Base-by-base conservation (phyloP, 352 stramenopile genomes). In the Globisporangium takayamanum region DNA sequence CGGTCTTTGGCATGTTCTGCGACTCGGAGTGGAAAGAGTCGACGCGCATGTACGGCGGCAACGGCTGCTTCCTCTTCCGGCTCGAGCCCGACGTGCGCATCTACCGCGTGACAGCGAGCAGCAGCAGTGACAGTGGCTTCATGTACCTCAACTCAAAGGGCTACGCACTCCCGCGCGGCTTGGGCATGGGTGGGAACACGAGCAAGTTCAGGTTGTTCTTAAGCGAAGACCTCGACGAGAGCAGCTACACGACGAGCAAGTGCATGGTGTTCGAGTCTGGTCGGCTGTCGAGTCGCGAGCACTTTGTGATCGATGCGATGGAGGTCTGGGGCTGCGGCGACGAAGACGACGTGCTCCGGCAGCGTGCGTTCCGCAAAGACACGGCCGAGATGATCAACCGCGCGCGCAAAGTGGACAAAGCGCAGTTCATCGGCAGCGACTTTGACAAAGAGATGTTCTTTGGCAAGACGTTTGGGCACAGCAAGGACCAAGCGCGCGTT, bases 121-220 rank as follows among this genome's bases (percentile, higher is more conserved):
- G 75, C 18, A 61, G 67, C 41, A 81, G 78, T 39, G 60, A 76
- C 47, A 33, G 28, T 33, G 88, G 91, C 57, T 84, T 88, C 66
- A 94, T 94, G 85, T 94, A 94, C 49, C 69, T 93, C 55, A 92
- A 94, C 67, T 93, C 85, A 11, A 94, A 94, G 45, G 85, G 83
- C 8, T 84, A 81, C 18, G 76, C 76, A 0, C 62, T 94, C 33
- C 85, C 85, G 2, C 76, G 80, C 25, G 85, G 85, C 8, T 69
- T 94, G 8, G 85, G 85, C 37, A 84, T 94, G 61, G 85, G 84
- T 20, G 83, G 85, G n/a, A 82, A 80, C 26, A 84, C 71, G 5
- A 86, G 73, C 59, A 78, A 79, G 22, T 93, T 90, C 55, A 78
- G 83, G 0, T 49, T 94, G 20, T 94, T 93, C 50, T 39, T 94